phyloP scores from a whole-genome alignment of 2,329 filamentous ascomycete species.

The Diaporthe batatas region DNA sequence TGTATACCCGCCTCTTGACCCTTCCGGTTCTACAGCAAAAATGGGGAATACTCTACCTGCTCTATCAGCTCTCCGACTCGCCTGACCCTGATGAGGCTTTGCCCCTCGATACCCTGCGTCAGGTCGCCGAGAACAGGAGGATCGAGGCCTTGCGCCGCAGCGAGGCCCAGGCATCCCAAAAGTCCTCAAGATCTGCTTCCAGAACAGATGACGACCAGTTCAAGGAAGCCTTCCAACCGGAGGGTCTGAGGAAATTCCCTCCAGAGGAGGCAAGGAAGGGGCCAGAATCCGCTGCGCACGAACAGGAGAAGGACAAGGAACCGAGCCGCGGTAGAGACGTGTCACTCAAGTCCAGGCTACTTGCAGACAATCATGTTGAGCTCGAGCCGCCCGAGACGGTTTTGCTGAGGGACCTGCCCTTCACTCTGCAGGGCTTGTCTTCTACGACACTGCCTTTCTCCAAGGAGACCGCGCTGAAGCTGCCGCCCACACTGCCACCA shows the following conservation, averaged over 20 bases:
- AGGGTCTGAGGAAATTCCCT: constrained; percentile 62
- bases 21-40: constrained; percentile 94
- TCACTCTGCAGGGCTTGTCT: constrained; percentile 91
- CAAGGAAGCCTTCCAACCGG: constrained; percentile 67
- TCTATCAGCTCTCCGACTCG: constrained; percentile 84
- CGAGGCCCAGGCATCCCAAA: constrained; percentile 47
- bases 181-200: constrained; percentile 52
- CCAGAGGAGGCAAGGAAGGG: constrained; percentile 55
- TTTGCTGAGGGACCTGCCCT: constrained; percentile 85
- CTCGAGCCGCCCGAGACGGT: constrained; percentile 74
- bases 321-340: constrained; percentile 61
- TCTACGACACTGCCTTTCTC: constrained; percentile 86
- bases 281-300: constrained; percentile 51
- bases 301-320: constrained; percentile 46
- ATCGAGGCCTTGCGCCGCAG: constrained; percentile 37
- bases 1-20: constrained; percentile 90
- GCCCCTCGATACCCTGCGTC: constrained; percentile 57
- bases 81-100: constrained; percentile 67
- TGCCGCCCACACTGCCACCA: constrained; percentile 84
- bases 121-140: constrained; percentile 51
- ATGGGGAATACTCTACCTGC: constrained; percentile 94
- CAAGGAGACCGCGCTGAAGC: constrained; percentile 75
- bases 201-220: constrained; percentile 63
- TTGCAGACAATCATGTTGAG: constrained; percentile 69
- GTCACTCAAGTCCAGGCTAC: constrained; percentile 68